phyloP scores from a whole-genome alignment of 208 protist genomes.

The Trypanosomatidae sp. region DNA sequence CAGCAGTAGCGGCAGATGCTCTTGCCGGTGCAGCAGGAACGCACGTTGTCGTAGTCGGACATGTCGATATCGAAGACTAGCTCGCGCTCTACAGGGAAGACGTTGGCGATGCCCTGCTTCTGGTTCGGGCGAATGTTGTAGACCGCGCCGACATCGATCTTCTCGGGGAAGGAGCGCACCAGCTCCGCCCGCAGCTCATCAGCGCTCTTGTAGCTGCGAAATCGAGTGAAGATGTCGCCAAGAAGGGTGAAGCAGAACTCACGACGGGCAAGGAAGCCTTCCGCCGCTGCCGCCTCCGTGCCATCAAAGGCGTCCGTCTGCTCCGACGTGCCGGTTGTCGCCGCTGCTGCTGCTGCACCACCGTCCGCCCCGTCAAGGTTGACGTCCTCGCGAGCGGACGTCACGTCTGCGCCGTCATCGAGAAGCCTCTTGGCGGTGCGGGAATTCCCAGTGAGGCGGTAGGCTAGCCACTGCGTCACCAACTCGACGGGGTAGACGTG shows the following conservation, averaged over 20 bases:
- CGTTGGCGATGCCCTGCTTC: constrained; percentile 75
- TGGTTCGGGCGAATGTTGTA: constrained; percentile 87
- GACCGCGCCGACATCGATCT: constrained; percentile 90
- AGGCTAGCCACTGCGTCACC: constrained; percentile 73
- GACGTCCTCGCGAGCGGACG: neutral
- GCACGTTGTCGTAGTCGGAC: constrained; percentile 99
- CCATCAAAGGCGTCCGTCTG: neutral
- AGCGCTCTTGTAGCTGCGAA: constrained; percentile 74
- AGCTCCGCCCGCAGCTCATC: constrained; percentile 75
- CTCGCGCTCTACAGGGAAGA: constrained; percentile 92
- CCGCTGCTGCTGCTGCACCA: neutral
- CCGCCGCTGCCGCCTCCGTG: constrained; percentile 25
- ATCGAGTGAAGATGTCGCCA: constrained; percentile 88
- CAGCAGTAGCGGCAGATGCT: constrained; percentile 97
- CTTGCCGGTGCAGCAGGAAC: constrained; percentile 95
- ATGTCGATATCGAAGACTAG: constrained; percentile 99
- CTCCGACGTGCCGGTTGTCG: neutral
- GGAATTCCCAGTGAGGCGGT: too few relatives aligned
- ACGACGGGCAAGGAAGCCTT: constrained; percentile 76
- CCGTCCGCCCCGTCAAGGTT: neutral
- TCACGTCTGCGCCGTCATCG: too few relatives aligned
- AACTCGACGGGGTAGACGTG: constrained; percentile 87
- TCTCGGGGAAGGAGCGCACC: constrained; percentile 77
- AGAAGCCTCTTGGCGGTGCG: too few relatives aligned
- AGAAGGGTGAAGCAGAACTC: constrained; percentile 92